These are phyloP conservation scores for Aphanomyces stellatus DNA, from an alignment of 352 stramenopile genomes.

Conservation along the genomic window DNA sequence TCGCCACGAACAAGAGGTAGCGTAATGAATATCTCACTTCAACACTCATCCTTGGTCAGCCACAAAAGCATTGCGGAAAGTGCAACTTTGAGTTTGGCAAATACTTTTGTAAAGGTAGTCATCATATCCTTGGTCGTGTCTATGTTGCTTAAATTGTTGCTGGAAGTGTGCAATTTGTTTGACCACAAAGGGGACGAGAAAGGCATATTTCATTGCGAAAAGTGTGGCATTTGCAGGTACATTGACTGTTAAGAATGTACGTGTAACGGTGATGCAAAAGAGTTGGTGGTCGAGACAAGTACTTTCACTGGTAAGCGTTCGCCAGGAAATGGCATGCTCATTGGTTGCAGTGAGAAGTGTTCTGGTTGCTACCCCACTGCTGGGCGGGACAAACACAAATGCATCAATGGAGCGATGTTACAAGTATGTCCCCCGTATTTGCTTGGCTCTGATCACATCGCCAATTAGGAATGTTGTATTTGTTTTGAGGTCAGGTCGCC, in stretches of 20 bases:
- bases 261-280: slow-evolving; percentile 21
- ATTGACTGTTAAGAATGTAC: not conserved
- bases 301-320: slow-evolving; percentile 45
- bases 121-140: no score
- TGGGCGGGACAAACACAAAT: slow-evolving; percentile 62
- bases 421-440: slow-evolving; percentile 17
- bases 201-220: slow-evolving; percentile 11
- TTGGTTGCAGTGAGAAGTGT: slow-evolving; percentile 31
- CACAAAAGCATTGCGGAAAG: slow-evolving; percentile 8
- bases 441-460: no score
- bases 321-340: no score
- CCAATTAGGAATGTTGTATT: slow-evolving; percentile 54
- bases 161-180: slow-evolving; percentile 12
- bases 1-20: slow-evolving; percentile 45
- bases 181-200: slow-evolving; percentile 14
- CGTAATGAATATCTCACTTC: not conserved
- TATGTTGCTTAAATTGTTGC: no score
- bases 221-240: slow-evolving; percentile 12
- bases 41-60: not conserved
- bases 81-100: slow-evolving; percentile 1
- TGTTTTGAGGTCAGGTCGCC: slow-evolving; percentile 72
- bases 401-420: slow-evolving; percentile 71
- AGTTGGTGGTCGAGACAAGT: slow-evolving; percentile 68
- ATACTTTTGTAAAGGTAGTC: slow-evolving; percentile 13
- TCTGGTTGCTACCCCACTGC: slow-evolving; percentile 71